Conservation (phyloP, 169 alveolate genomes). For the Cryptosporidium andersoni region DNA sequence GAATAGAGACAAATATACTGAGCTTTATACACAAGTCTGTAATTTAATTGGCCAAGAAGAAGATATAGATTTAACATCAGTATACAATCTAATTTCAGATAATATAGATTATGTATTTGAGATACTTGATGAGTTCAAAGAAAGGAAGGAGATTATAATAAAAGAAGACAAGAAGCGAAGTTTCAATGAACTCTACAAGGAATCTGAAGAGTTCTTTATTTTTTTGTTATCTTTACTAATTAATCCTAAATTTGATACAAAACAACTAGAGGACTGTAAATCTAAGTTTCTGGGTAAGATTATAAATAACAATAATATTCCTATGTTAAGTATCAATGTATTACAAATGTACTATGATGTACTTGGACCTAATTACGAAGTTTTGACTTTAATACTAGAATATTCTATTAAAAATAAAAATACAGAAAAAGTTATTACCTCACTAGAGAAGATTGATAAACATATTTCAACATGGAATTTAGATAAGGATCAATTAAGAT, state of each 20-base stretch:
- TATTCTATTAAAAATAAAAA: conserved; percentile 1
- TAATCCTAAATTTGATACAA: conserved; percentile 31
- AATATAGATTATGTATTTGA: conserved; percentile 36
- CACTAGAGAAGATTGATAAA: conserved; percentile 38
- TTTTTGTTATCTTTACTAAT: conserved; percentile 29
- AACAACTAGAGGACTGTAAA: conserved; percentile 1
- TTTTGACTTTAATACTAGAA: conserved; percentile 8
- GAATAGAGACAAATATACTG: conserved; percentile 20
- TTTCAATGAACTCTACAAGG: conserved; percentile 44
- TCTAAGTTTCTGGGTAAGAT: conserved; percentile 12
- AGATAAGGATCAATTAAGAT: conserved; percentile 4
- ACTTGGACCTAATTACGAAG: conserved; percentile 26
- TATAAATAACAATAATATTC: conserved; percentile 3
- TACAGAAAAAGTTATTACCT: background rate
- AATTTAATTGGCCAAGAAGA: conserved; percentile 27
- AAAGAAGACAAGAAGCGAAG: conserved; percentile 46
- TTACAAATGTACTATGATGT: conserved; percentile 35
- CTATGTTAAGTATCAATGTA: conserved; percentile 27
- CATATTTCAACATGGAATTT: conserved; percentile 2
- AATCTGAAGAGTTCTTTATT: conserved; percentile 59
- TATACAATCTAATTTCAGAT: conserved; percentile 1
- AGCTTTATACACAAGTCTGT: conserved; percentile 33
- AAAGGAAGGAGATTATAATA: conserved; percentile 24
- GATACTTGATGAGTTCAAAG: conserved; percentile 22
- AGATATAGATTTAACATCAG: conserved; percentile 4